Conservation (phyloP, 371 early-diverging fungal genomes). For the Amoeboaphelidium protococcarum region DNA sequence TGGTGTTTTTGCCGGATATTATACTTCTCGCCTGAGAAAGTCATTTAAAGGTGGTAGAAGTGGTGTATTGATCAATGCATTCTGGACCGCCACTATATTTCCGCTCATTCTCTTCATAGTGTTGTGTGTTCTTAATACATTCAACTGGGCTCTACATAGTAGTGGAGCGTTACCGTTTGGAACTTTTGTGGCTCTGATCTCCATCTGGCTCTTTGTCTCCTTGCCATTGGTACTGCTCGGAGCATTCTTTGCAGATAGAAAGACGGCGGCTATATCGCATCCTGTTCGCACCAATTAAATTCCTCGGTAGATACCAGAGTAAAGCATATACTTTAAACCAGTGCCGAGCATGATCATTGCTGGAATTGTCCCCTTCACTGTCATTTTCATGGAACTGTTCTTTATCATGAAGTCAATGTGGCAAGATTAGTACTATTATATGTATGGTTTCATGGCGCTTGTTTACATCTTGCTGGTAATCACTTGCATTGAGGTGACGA, state of each 20-base stretch:
- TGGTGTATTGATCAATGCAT: neutral
- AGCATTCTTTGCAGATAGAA: constrained; percentile 2
- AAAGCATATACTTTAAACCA: neutral
- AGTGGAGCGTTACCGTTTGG: constrained; percentile 2
- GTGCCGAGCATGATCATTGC: neutral
- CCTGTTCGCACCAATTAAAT: constrained; percentile 5
- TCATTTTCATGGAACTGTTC: constrained; percentile 2
- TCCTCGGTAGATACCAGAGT: constrained; percentile 4
- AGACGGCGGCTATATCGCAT: constrained; percentile 1
- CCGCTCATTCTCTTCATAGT: constrained; percentile 1
- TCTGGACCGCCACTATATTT: neutral
- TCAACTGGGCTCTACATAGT: constrained; percentile 1
- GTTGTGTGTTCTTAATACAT: constrained; percentile 2
- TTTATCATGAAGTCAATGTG: constrained; percentile 4
- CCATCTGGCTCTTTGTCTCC: constrained; percentile 3
- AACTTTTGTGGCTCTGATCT: constrained; percentile 2
- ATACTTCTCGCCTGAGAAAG: constrained; percentile 2
- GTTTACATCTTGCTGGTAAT: constrained; percentile 1
- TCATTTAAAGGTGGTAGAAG: neutral
- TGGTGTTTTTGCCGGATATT: constrained; percentile 3
- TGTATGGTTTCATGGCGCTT: constrained; percentile 4
- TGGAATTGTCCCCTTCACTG: constrained; percentile 3
- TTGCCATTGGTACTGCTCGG: constrained; percentile 1
- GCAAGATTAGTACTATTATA: constrained; percentile 4
- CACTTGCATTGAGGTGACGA: constrained; percentile 2